Conservation (phyloP, 768 basidiomycete genomes). For the Lactarius quietus region DNA sequence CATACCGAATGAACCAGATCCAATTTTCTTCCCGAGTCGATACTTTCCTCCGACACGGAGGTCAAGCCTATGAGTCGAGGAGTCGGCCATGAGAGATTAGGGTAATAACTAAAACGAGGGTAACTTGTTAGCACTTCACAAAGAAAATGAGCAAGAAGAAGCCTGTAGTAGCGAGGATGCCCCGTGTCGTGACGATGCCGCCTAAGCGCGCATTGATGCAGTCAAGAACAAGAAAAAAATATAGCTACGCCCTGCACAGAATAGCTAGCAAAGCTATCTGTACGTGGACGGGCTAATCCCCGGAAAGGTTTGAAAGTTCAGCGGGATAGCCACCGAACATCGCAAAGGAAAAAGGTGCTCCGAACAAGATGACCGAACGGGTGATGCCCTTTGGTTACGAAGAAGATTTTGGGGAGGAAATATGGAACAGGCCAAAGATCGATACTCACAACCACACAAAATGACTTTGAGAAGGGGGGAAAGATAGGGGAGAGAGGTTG, state of each 20-base stretch:
- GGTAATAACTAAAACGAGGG: conserved; percentile 19
- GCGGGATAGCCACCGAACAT: not conserved
- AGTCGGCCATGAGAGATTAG: conserved; percentile 61
- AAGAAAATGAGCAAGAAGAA: not conserved
- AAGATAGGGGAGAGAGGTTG: conserved; percentile 15
- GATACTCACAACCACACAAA: conserved; percentile 16
- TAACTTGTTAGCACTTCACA: conserved; percentile 7
- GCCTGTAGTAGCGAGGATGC: not conserved
- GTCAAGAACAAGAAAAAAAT: not conserved
- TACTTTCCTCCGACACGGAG: conserved; percentile 93
- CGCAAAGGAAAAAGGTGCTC: conserved; percentile 4
- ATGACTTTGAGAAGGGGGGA: conserved; percentile 8
- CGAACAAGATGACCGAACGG: conserved; percentile 10
- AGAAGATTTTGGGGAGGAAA: not conserved
- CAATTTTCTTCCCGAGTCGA: conserved; percentile 98
- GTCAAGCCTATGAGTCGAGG: conserved; percentile 68
- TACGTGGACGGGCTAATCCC: not conserved
- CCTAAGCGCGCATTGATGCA: conserved; percentile 11
- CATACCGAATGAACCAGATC: conserved; percentile 95
- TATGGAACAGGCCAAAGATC: not conserved
- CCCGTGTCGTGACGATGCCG: conserved; percentile 13
- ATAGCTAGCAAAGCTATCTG: not conserved
- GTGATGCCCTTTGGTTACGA: not conserved
- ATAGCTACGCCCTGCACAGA: not conserved
- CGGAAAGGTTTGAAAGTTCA: not conserved